These are phyloP conservation scores for Trichosporon coremiiforme DNA, from an alignment of 1,284 basidiomycete species.

Conservation along the genomic window DNA sequence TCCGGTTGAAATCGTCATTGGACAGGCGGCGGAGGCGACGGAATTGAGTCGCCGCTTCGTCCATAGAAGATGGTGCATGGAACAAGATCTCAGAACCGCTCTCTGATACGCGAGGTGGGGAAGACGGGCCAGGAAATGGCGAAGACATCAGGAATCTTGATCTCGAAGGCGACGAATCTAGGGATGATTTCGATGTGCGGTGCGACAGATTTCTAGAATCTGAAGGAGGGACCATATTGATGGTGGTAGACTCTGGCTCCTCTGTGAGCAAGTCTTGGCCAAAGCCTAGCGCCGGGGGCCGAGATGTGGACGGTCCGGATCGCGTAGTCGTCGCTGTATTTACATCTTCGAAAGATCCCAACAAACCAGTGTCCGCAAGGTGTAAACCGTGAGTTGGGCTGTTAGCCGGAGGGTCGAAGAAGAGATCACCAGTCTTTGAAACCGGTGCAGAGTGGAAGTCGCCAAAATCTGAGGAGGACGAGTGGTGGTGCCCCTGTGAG, in stretches of 20 bases:
- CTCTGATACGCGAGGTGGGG: slow-evolving; percentile 43
- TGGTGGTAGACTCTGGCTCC: slow-evolving; percentile 19
- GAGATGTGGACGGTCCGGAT: background rate
- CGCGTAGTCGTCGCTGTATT: background rate
- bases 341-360: slow-evolving; percentile 47
- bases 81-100: slow-evolving; percentile 45
- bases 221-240: background rate
- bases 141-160: slow-evolving; percentile 18
- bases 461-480: slow-evolving; percentile 33
- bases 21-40: slow-evolving; percentile 28
- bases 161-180: slow-evolving; percentile 23
- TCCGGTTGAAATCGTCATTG: slow-evolving; percentile 14
- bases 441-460: slow-evolving; percentile 30
- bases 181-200: background rate
- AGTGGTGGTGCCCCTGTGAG: slow-evolving; percentile 15
- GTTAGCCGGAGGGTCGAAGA: background rate
- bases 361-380: slow-evolving; percentile 37
- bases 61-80: slow-evolving; percentile 34
- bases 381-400: background rate
- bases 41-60: slow-evolving; percentile 27
- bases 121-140: slow-evolving; percentile 41
- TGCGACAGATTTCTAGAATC: background rate
- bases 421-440: background rate
- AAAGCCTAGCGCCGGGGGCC: background rate
- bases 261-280: slow-evolving; percentile 22